Percentiles rank a stretch among this genome's conserved stretches.
Conservation (phyloP, 1,139 yeast species). For the Suzukiozyma palmioleophila region DNA sequence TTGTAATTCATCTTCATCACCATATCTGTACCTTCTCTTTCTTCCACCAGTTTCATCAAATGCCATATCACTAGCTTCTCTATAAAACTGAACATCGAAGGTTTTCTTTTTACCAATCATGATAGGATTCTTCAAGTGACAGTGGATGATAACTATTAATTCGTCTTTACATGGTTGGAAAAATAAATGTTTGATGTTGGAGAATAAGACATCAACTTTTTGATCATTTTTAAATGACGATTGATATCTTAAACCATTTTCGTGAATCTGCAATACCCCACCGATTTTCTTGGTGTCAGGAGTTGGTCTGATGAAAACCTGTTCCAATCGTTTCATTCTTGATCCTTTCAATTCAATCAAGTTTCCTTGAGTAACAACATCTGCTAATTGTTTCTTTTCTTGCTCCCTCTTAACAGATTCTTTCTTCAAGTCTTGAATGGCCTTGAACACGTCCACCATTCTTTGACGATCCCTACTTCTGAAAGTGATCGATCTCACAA, state of each 20-base stretch:
- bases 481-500: slow-evolving; percentile 80
- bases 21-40: slow-evolving; percentile 85
- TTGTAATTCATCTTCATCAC: slow-evolving; percentile 97
- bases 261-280: slow-evolving; percentile 88
- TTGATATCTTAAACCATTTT: slow-evolving; percentile 92
- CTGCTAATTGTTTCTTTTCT: slow-evolving; percentile 89
- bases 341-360: slow-evolving; percentile 74
- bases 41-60: slow-evolving; percentile 97
- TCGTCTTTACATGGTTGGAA: slow-evolving; percentile 97
- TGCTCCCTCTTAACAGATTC: slow-evolving; percentile 87
- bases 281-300: slow-evolving; percentile 95
- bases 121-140: slow-evolving; percentile 87
- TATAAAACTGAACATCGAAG: slow-evolving; percentile 89
- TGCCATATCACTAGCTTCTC: slow-evolving; percentile 95
- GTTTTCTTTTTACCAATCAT: slow-evolving; percentile 96
- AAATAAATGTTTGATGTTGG: slow-evolving; percentile 87
- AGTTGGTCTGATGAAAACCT: slow-evolving; percentile 88
- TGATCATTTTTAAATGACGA: slow-evolving; percentile 80
- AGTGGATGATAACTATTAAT: slow-evolving; percentile 85
- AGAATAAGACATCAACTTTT: slow-evolving; percentile 80
- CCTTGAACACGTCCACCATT: slow-evolving; percentile 85
- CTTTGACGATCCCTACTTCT: slow-evolving; percentile 90
- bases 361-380: slow-evolving; percentile 89
- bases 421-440: slow-evolving; percentile 88
- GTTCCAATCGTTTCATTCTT: slow-evolving; percentile 81